These are phyloP conservation scores for Colletotrichum sp. DNA, from an alignment of 2,329 filamentous ascomycete species.

Conservation along the genomic window DNA sequence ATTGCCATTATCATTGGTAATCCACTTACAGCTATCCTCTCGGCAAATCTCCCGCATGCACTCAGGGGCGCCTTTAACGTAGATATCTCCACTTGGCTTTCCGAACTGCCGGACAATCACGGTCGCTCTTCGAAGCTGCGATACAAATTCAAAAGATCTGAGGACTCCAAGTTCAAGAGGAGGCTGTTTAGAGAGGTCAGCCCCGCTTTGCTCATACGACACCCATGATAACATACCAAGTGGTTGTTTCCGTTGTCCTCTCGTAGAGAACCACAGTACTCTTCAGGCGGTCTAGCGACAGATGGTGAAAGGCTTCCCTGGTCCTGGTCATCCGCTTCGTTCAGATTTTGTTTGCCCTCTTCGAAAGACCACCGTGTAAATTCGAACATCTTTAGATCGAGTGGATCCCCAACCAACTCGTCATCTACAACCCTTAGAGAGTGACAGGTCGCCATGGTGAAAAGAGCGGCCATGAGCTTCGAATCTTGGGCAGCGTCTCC, in stretches of 20 bases:
- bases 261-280: constrained; percentile 24
- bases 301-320: constrained; percentile 82
- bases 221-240: constrained; percentile 25
- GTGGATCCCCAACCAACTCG: constrained; percentile 88
- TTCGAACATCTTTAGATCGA: constrained; percentile 98
- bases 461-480: constrained; percentile 67
- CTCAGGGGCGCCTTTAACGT: constrained; percentile 95
- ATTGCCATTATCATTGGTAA: constrained; percentile 35
- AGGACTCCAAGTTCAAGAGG: constrained; percentile 87
- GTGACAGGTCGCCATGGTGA: constrained; percentile 98
- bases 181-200: constrained; percentile 35
- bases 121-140: constrained; percentile 88
- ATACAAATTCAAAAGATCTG: constrained; percentile 93
- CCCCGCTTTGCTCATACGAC: not conserved
- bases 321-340: constrained; percentile 73
- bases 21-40: constrained; percentile 70
- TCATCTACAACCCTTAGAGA: constrained; percentile 85
- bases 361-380: constrained; percentile 94
- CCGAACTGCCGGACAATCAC: constrained; percentile 91
- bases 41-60: constrained; percentile 94
- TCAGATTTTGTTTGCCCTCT: constrained; percentile 75
- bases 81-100: constrained; percentile 82
- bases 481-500: not conserved
- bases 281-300: constrained; percentile 78
- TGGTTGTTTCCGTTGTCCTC: constrained; percentile 28